Evolutionary conservation across 805 yeast genomes (phyloP), one percentile per base, ranked within the genome.

Genomic region (Saccharomycopsis malanga): DNA sequence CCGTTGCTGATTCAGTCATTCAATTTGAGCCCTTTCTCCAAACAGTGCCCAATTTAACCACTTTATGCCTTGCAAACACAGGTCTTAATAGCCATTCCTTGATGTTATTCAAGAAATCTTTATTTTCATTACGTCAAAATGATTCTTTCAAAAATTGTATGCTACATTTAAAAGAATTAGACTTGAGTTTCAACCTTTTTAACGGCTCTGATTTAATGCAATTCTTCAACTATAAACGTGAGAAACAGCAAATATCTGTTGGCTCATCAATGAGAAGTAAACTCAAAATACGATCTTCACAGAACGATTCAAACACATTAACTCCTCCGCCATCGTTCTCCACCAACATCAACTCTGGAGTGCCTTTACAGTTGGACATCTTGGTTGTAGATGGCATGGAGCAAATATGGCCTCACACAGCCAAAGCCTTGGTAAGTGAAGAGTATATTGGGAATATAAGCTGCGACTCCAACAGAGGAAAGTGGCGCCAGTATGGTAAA

Each of bases 131-230:
- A 24, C 20, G 20, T 25, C 22, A 17, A 10, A n/a, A 29, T 17
- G 4, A 29, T 25, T 17, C 5, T 5, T n/a, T 18, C 23, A n/a
- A 17, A 22, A 20, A 18, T 4, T 21, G 15, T 5, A 27, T 42
- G 15, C 27, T n/a, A 9, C 17, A 37, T 2, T 41, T 51, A 21
- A 40, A 42, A 39, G 18, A 27, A 10, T 39, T 51, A n/a, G 54
- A 51, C 35, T 42, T 51, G 22, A 47, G 49, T 20, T 44, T 44
- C 22, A 44, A 43, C 21, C 10, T 18, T 3, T 10, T 47, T 4
- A 44, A 49, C 10, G 52, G 54, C n/a, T 27, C 20, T 22, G 54
- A 52, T 23, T 12, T 51, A 25, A 23, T 51, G 46, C 46, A 44
- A 3, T 46, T 51, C 34, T 35, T 51, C 21, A 52, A 32, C 17